Base-by-base conservation (phyloP, 352 stramenopile genomes). In the Halophytophthora polymorphica region DNA sequence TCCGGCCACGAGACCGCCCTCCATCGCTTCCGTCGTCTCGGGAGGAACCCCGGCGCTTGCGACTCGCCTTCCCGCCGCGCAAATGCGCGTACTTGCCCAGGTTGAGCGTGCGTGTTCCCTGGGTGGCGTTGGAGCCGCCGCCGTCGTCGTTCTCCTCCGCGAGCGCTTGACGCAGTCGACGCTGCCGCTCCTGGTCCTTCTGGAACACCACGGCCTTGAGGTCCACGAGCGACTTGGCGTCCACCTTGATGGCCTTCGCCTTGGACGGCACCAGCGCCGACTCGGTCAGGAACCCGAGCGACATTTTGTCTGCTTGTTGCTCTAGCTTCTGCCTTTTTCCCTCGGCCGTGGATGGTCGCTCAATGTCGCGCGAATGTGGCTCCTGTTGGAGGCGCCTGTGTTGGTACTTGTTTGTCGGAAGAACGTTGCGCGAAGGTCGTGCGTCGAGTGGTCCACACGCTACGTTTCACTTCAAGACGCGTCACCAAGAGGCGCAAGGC, bases 201-300 rank as follows among this genome's bases (percentile, higher is more conserved):
- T 87, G 69, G 44, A 83, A 94, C 12, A 94, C 80, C 17, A 91
- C 66, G 1, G 84, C 82, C 46, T 89, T 90, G 45, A 96, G 70
- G 33, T 90, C 86, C 17, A 96, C 66, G 37, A 94, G 64, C 28
- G 81, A 93, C 64, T 90, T 90, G 61, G 66, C 63, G 59, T 93
- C 86, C 19, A 96, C 81, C 40, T 89, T 84, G 65, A 96, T 94
- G 44, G 77, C 48, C 71, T 94, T 97, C 21, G 81, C 86, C 67
- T 95, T 96, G 56, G 84, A 94, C 56, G 86, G 88, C 67, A 97
- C 66, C 37, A 97, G 83, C 48, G 88, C 88, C 50, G 82, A 95
- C 76, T 97, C 86, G 3, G 88, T 96, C n/a, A 97, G 62, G 65
- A 96, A 97, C 39, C 88, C 88, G 8, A 97, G 75, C 57, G 85